Percentiles rank a stretch among this genome's conserved stretches.
Conservation (phyloP, 371 early-diverging fungal species). For the Mortierella sp. region DNA sequence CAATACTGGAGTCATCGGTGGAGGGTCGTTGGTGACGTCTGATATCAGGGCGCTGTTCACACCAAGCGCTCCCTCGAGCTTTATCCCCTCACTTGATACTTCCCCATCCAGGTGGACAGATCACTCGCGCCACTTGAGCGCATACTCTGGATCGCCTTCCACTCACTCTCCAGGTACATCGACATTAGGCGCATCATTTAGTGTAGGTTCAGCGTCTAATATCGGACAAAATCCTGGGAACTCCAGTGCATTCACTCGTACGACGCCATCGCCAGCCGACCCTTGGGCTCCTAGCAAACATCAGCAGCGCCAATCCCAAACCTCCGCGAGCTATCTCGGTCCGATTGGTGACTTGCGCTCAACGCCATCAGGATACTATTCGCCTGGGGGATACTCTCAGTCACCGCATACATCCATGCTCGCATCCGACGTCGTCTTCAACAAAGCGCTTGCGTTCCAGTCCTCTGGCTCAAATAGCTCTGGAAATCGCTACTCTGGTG, state of each 20-base stretch:
- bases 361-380: slow-evolving; percentile 29
- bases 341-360: slow-evolving; percentile 39
- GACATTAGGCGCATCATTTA: slow-evolving; percentile 8
- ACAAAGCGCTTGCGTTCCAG: slow-evolving; percentile 33
- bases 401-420: slow-evolving; percentile 16
- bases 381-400: slow-evolving; percentile 24
- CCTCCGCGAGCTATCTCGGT: slow-evolving; percentile 18
- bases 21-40: slow-evolving; percentile 11
- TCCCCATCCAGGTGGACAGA: slow-evolving; percentile 47
- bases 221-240: slow-evolving; percentile 16
- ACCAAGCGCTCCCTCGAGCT: slow-evolving; percentile 1
- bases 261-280: slow-evolving; percentile 29
- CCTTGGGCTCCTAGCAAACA: slow-evolving; percentile 38
- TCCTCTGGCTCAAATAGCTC: slow-evolving; percentile 14
- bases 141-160: slow-evolving; percentile 25
- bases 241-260: slow-evolving; percentile 11
- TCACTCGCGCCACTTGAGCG: slow-evolving; percentile 30
- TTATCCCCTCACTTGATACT: slow-evolving; percentile 20
- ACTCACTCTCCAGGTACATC: slow-evolving; percentile 1
- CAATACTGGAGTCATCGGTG: background rate
- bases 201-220: slow-evolving; percentile 17
- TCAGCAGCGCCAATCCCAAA: slow-evolving; percentile 26
- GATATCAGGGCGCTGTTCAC: slow-evolving; percentile 43
- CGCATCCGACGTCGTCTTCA: slow-evolving; percentile 23
- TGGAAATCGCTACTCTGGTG: slow-evolving; percentile 27